Conservation (phyloP, 2,329 filamentous ascomycete species). For the Nakataea oryzae region DNA sequence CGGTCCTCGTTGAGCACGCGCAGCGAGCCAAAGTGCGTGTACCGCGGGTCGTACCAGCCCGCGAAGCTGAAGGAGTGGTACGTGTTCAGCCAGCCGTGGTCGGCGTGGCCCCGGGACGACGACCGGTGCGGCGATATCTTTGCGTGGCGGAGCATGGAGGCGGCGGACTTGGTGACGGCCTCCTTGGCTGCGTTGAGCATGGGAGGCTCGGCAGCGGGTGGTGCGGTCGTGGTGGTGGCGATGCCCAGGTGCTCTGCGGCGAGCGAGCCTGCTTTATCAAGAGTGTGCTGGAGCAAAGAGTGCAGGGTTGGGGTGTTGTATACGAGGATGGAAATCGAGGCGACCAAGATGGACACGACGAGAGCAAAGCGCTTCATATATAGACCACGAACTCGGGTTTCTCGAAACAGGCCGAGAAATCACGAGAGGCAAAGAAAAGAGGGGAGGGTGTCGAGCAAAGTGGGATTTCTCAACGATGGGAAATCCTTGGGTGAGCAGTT, state of each 20-base stretch:
- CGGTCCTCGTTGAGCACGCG: conserved; percentile 86
- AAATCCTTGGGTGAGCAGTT: not conserved
- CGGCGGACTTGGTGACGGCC: conserved; percentile 46
- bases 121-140: conserved; percentile 70
- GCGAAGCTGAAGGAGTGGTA: conserved; percentile 85
- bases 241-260: not conserved
- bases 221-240: conserved; percentile 3
- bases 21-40: conserved; percentile 62
- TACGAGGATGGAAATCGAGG: conserved; percentile 17
- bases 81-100: conserved; percentile 81
- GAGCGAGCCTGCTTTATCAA: not conserved
- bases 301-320: conserved; percentile 12
- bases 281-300: conserved; percentile 2
- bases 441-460: too few species aligned
- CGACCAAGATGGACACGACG: conserved; percentile 15
- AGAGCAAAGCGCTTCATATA: conserved; percentile 21
- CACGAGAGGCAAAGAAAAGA: not conserved
- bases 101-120: conserved; percentile 59
- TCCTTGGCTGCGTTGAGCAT: conserved; percentile 28
- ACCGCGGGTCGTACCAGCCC: conserved; percentile 55
- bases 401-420: conserved; percentile 8
- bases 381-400: conserved; percentile 5
- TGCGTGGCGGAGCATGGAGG: conserved; percentile 41
- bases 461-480: too few species aligned
- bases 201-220: conserved; percentile 4